Conservation (phyloP, 495 filamentous ascomycete species). For the Penicillium maclennaniae region DNA sequence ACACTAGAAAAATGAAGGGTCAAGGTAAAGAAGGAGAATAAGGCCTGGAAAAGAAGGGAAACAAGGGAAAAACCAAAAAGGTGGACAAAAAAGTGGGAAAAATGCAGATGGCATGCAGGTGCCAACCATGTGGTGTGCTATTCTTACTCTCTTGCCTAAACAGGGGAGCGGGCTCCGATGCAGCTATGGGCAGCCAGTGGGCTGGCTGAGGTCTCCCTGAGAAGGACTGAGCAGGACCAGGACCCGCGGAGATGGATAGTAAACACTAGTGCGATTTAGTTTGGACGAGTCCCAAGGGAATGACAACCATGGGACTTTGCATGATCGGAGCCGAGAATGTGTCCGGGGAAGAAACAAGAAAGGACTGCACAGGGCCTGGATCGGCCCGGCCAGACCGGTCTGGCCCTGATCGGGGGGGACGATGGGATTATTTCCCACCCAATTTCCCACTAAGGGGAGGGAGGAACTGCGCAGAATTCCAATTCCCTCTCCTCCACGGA, state of each 20-base stretch:
- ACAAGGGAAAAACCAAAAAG: slow-evolving; percentile 2
- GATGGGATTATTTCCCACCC: background rate
- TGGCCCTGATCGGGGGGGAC: slow-evolving; percentile 10
- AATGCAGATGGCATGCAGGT: slow-evolving; percentile 31
- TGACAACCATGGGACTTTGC: background rate
- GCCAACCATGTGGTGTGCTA: slow-evolving; percentile 40
- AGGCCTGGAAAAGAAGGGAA: background rate
- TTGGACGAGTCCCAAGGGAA: background rate
- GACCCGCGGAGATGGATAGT: slow-evolving; percentile 6
- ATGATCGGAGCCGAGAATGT: slow-evolving; percentile 21
- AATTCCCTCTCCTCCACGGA: slow-evolving; percentile 11
- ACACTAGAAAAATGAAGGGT: background rate
- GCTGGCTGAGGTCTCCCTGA: slow-evolving; percentile 8
- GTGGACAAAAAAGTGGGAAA: background rate
- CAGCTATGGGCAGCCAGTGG: background rate
- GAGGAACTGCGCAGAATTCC: background rate
- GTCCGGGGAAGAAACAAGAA: slow-evolving; percentile 12
- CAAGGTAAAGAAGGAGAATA: slow-evolving; percentile 3
- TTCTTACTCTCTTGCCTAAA: slow-evolving; percentile 11
- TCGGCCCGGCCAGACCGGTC: slow-evolving; percentile 21
- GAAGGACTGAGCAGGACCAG: background rate
- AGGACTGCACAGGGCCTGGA: slow-evolving; percentile 4
- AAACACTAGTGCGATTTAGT: background rate
- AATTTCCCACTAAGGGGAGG: background rate
- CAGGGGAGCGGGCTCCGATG: background rate